Percentiles rank a stretch among this genome's conserved stretches.
These are phyloP conservation scores for Puccinia sorghi DNA, from an alignment of 1,284 basidiomycete genomes.

Conservation along the genomic window DNA sequence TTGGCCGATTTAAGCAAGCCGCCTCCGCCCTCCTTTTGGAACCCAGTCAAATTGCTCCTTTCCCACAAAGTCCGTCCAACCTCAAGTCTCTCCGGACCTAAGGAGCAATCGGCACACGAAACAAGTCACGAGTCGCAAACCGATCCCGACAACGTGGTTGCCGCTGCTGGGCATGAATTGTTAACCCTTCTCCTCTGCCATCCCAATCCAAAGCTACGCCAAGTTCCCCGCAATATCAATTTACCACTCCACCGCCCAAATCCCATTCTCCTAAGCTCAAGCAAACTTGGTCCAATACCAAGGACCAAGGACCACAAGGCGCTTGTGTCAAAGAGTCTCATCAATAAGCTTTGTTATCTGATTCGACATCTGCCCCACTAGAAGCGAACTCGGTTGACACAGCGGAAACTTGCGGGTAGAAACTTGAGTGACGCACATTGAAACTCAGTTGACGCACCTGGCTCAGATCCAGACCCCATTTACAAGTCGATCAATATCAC, in stretches of 20 bases:
- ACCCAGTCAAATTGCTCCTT: not conserved
- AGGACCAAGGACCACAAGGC: not conserved
- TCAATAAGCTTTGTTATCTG: not conserved
- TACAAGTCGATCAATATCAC: too few species aligned
- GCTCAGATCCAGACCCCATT: too few species aligned
- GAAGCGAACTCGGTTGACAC: constrained; percentile 20
- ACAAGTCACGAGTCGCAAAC: constrained; percentile 18
- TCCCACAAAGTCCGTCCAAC: not conserved
- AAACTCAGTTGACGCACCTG: too few species aligned
- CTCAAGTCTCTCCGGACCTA: constrained; percentile 2
- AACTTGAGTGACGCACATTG: too few species aligned
- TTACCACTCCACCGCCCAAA: constrained; percentile 5
- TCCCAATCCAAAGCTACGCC: not conserved
- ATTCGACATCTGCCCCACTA: constrained; percentile 17
- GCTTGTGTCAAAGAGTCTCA: constrained; percentile 2
- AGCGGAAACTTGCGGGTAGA: too few species aligned
- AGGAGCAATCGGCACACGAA: not conserved
- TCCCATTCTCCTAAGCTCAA: not conserved
- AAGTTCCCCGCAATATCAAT: too few species aligned
- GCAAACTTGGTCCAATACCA: not conserved
- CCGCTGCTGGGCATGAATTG: constrained; percentile 45
- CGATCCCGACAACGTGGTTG: constrained; percentile 27
- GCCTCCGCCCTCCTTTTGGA: not conserved
- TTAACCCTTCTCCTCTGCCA: not conserved
- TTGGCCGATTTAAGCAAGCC: not conserved